Evolutionary conservation across 768 basidiomycete genomes (phyloP), one percentile per base, ranked within the genome.

Genomic region (Lentinula detonsa): DNA sequence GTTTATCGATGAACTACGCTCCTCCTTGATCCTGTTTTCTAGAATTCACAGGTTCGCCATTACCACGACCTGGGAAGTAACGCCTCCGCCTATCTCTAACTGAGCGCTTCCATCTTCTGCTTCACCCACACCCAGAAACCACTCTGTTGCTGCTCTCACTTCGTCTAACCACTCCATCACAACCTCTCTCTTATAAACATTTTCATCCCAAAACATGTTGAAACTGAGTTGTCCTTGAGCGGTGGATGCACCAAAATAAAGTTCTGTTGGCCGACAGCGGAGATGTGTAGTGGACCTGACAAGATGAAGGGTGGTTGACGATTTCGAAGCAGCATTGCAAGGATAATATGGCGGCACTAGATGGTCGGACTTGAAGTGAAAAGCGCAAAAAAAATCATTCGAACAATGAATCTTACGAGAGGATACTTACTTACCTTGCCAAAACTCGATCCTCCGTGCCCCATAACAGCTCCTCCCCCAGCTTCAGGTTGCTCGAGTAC

Each of bases 161-260:
- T 78, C 76, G 45, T 65, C 65, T 57, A 77, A 52, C 72, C 74
- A 78, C 63, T 76, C 75, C n/a, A 18, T 62, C 3, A 75, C 70
- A 31, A 76, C 64, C 0, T 23, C 63, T 1, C 65, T 64, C 13
- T 67, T 66, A 48, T 69, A 77, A 11, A 72, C 70, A 57, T 76
- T 73, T 2, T 59, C 64, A 10, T 78, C 76, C 56, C 69, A 74
- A 16, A 63, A 66, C 0, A 70, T 60, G 9, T 56, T 60, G 48
- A 76, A 57, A 0, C 54, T 39, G 21, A 78, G 40, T 23, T 53
- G 61, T 45, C 68, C 63, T 5, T 43, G 57, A 11, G 56, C 61
- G 1, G 64, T 70, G 1, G 35, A 15, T 15, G 72, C 72, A 1
- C 72, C 68, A 0, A 76, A 65, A 59, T 73, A 75, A 60, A 73